Evolutionary conservation across 805 yeast genomes (phyloP).

Genomic region (Cyberlindnera subsufficiens): DNA sequence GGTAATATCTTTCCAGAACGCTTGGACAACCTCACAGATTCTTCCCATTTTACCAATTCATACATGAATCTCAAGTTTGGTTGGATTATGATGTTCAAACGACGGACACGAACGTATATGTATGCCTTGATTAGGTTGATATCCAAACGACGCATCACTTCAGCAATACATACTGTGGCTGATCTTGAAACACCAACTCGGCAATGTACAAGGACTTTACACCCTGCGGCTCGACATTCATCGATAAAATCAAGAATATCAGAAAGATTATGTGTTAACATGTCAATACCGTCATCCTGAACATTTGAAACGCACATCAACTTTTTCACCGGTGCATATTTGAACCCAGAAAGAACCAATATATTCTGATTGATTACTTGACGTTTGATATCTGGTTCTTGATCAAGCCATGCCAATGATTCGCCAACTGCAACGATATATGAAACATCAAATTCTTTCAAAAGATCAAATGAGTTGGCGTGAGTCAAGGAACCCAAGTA

Average conservation of each 20-base stretch:
- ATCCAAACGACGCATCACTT: conserved; percentile 73
- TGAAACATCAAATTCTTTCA: conserved; percentile 60
- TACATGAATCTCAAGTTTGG: conserved; percentile 91
- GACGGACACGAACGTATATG: conserved; percentile 78
- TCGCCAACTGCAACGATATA: conserved; percentile 88
- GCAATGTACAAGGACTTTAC: conserved; percentile 77
- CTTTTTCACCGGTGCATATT: conserved; percentile 18
- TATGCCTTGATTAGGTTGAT: conserved; percentile 75
- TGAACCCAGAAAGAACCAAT: conserved; percentile 12
- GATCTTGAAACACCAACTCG: conserved; percentile 94
- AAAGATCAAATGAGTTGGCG: conserved; percentile 64
- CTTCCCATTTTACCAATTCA: conserved; percentile 73
- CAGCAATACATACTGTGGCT: conserved; percentile 94
- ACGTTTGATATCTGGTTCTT: conserved; percentile 4
- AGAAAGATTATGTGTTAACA: conserved; percentile 55
- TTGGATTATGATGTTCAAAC: conserved; percentile 89
- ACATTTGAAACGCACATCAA: conserved; percentile 60
- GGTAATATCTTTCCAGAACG: neutral
- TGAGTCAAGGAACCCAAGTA: conserved; percentile 82
- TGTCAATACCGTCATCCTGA: conserved; percentile 89
- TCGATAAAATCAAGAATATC: conserved; percentile 64
- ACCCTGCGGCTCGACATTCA: conserved; percentile 36
- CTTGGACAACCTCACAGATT: conserved; percentile 17
- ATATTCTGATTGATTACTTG: conserved; percentile 19
- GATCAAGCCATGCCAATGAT: conserved; percentile 53